Conservation (phyloP, 2,329 filamentous ascomycete species). For the Peltaster fructicola region DNA sequence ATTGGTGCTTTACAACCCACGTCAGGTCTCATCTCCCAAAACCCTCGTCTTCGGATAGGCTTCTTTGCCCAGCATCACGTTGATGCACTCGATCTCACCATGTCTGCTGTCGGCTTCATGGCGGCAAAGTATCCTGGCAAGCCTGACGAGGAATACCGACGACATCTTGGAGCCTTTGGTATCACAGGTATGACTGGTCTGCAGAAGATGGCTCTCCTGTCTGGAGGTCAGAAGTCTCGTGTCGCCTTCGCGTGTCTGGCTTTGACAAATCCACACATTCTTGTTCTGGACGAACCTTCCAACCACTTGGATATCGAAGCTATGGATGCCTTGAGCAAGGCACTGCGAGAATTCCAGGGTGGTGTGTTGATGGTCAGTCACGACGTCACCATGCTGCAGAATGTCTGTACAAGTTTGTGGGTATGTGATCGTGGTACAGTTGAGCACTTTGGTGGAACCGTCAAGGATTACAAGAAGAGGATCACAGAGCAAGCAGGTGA, state of each 20-base stretch:
- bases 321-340: conserved; percentile 84
- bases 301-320: conserved; percentile 99
- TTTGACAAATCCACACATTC: conserved; percentile 83
- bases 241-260: conserved; percentile 96
- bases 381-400: conserved; percentile 97
- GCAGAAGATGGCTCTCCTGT: conserved; percentile 86
- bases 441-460: conserved; percentile 88
- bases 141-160: conserved; percentile 90
- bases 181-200: conserved; percentile 88
- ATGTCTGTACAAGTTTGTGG: conserved; percentile 87
- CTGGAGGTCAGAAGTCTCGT: conserved; percentile 94
- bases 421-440: conserved; percentile 89
- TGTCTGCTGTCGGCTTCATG: conserved; percentile 91
- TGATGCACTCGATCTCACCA: conserved; percentile 78
- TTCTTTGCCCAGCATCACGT: conserved; percentile 99
- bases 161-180: conserved; percentile 73
- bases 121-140: conserved; percentile 75
- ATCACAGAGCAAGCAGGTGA: conserved; percentile 79
- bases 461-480: conserved; percentile 94
- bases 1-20: conserved; percentile 67
- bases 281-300: conserved; percentile 94
- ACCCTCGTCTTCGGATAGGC: conserved; percentile 75
- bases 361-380: conserved; percentile 97
- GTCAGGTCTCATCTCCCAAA: conserved; percentile 67
- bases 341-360: conserved; percentile 72